Base-by-base conservation (phyloP, 805 yeast genomes). In the Ogataea chonburiensis region DNA sequence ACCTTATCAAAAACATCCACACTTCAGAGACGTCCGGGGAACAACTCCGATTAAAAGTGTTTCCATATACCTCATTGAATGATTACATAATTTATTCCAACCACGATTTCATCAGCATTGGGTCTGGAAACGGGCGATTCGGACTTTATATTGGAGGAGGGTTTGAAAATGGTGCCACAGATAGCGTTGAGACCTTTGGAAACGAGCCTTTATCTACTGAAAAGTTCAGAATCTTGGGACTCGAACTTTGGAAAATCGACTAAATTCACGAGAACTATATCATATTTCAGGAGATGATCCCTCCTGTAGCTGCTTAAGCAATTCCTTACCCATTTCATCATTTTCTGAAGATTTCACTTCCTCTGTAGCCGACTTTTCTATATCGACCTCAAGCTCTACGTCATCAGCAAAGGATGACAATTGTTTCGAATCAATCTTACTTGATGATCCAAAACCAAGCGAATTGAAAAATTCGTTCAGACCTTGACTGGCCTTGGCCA, bases 61-160 rank as follows among this genome's bases (percentile, higher is more conserved):
- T 76, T 58, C 87, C 88, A 31, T 86, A 81, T 58, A 87, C 97
- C 1, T 95, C 96, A 0, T 52, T 82, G 31, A 91, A 93, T 58
- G 95, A 87, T 55, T 89, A 80, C 59, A 73, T 86, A 28, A 78
- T 91, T 12, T 86, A 85, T 56, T 86, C 96, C 38, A 84, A 88
- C 28, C 77, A 78, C 42, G 70, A 75, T 17, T 87, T 79, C 52
- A 65, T 93, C 20, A 81, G 95, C 14, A 71, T 93, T 49, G 98
- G 98, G 1, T 91, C 94, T 0, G 95, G 96, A 1, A 81, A 82
- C 49, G 97, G 97, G 2, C 86, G 85, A 52, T 88, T 87, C 60
- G 98, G 97, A 0, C 66, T 93, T 11, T 91, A 94, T 87, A 67
- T 88, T 10, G 95, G 86, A 55, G 80, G 77, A 37, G 76, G 80